Base-by-base conservation (phyloP, 164 flowering plant species). In the Nymphaea colorata region DNA sequence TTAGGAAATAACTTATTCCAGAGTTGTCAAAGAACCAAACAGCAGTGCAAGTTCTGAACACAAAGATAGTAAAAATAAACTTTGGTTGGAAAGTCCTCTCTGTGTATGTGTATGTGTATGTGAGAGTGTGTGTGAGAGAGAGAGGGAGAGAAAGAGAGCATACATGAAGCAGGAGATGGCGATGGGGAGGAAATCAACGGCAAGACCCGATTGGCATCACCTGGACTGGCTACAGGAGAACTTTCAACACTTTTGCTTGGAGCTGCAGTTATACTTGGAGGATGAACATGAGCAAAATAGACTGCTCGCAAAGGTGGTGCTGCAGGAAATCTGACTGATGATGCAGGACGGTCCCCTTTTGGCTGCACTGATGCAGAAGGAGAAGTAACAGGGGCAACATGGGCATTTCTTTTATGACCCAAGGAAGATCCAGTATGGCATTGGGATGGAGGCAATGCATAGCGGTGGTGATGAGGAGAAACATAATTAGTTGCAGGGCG, bases 291-390 rank as follows among this genome's bases (percentile, higher is more conserved):
- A 70, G 86, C 79, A 73, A 79, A 79, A 43, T 78, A 78, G 14
- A 81, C 90, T 68, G 68, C 69, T 63, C 83, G 91, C 69, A 85
- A 73, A 65, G 91, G 91, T 71, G 87, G 76, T 43, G 79, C 75
- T 61, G 83, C 81, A 66, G 65, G 68, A 3, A 43, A 63, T 74
- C 74, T 70, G 7, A 68, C 47, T 41, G 64, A 60, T 1, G 84
- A 78, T 18, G 78, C 62, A 11, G 86, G 85, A 44, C 81, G 75
- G 67, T 76, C 65, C 44, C 57, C 71, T 42, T 68, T 77, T 41
- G 43, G 71, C 42, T 65, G 76, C 63, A 76, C 79, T 18, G 78
- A 70, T 64, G 79, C 69, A 68, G 76, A 70, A 66, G 72, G 64
- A 11, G 84, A 69, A 16, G 66, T 65, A n/a, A 60, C 71, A 1